A percentile compares a stretch with the other conserved stretches of the same genome.
phyloP scores from a whole-genome alignment of 345 rosid species.

The Carallia pectinifolia region DNA sequence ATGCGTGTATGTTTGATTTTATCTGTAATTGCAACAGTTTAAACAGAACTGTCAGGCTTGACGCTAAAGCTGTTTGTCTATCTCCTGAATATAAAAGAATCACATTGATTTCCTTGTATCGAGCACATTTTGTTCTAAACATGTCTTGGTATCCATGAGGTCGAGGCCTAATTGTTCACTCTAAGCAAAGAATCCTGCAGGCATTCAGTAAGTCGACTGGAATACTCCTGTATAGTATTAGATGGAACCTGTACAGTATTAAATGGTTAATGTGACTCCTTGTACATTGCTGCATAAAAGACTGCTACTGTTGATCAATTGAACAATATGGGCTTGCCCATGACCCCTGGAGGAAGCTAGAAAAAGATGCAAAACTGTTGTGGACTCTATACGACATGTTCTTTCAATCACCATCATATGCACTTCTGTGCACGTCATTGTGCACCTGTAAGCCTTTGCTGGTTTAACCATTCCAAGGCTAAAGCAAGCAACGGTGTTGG shows the following conservation, averaged over 20 bases:
- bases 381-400: not conserved
- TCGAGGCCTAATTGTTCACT: too few relatives aligned
- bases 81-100: not conserved
- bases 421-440: not conserved
- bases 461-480: constrained; percentile 10
- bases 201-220: not conserved
- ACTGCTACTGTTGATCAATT: not conserved
- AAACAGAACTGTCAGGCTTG: too few relatives aligned
- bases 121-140: not conserved
- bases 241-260: not conserved
- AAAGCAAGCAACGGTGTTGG: not conserved
- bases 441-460: not conserved
- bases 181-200: too few relatives aligned
- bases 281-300: not conserved
- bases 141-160: too few relatives aligned
- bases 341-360: not conserved
- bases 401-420: not conserved
- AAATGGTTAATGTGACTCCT: not conserved
- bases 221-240: not conserved
- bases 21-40: not conserved
- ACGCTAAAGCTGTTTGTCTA: too few relatives aligned
- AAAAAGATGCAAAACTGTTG: not conserved
- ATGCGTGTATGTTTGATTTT: not conserved
- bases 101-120: not conserved
- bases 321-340: not conserved